Evolutionary conservation across 176 grass and related monocot genomes (phyloP).

Genomic region (Oryza longistaminata): DNA sequence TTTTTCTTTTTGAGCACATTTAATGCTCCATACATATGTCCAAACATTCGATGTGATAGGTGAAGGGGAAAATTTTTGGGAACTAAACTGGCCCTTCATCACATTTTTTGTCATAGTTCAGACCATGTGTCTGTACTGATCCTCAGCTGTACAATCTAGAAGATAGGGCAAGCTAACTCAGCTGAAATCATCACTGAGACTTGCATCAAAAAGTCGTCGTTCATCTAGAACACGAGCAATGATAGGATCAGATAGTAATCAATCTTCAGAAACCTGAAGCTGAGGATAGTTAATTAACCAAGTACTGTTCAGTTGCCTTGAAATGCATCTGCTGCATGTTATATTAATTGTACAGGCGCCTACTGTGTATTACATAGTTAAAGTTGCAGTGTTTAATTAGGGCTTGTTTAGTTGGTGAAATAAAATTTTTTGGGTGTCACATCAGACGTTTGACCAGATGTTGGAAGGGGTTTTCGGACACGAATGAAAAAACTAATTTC

Average conservation of each 20-base stretch:
- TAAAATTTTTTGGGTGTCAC: too few species aligned
- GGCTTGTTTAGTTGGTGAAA: too few species aligned
- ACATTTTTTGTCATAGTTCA: not conserved
- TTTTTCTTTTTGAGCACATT: too few species aligned
- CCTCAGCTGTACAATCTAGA: not conserved
- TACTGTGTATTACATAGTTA: not conserved
- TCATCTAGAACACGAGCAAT: slow-evolving; percentile 13
- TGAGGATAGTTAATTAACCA: not conserved
- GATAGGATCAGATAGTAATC: not conserved
- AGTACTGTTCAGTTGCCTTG: not conserved
- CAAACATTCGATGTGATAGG: too few species aligned
- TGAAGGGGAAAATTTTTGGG: too few species aligned
- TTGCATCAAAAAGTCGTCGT: not conserved
- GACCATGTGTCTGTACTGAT: not conserved
- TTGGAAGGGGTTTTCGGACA: too few species aligned
- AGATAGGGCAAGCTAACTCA: not conserved
- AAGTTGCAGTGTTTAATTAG: not conserved
- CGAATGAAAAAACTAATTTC: too few species aligned
- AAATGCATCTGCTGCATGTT: too few species aligned
- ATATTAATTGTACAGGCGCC: not conserved
- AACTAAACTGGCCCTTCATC: too few species aligned
- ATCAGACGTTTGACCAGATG: too few species aligned
- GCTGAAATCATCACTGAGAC: not conserved
- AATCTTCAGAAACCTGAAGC: not conserved
- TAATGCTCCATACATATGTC: too few species aligned